These are phyloP conservation scores for Zea mays DNA, from an alignment of 176 grass and related monocot genomes.

Conservation along the genomic window DNA sequence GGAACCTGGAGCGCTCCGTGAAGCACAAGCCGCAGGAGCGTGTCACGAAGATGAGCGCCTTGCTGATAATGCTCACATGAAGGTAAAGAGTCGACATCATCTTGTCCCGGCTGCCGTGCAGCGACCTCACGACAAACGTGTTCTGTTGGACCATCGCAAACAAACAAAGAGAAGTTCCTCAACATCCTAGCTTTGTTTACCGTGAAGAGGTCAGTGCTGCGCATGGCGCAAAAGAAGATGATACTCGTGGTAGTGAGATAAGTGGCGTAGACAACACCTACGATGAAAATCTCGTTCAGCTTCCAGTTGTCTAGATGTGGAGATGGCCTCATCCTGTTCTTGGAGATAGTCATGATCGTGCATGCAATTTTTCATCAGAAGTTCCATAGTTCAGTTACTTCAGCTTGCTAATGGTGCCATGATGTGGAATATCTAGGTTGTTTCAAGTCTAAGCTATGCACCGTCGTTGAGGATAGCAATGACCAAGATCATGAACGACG, in stretches of 20 bases:
- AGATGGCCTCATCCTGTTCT: slow-evolving; percentile 89
- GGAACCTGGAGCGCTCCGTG: slow-evolving; percentile 60
- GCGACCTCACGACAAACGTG: slow-evolving; percentile 59
- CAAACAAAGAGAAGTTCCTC: no score
- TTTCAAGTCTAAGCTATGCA: slow-evolving; percentile 19
- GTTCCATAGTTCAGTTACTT: not conserved
- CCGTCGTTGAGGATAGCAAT: slow-evolving; percentile 98
- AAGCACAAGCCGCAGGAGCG: slow-evolving; percentile 69
- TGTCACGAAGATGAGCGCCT: slow-evolving; percentile 98
- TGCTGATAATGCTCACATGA: slow-evolving; percentile 96
- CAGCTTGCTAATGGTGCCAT: not conserved
- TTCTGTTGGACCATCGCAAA: slow-evolving; percentile 28
- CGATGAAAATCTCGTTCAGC: slow-evolving; percentile 85
- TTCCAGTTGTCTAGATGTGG: slow-evolving; percentile 97
- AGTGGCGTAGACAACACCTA: slow-evolving; percentile 75
- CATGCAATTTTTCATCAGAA: slow-evolving; percentile 33
- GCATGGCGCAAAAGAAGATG: slow-evolving; percentile 92
- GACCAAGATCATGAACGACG: slow-evolving; percentile 95
- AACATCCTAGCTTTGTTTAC: slow-evolving; percentile 23
- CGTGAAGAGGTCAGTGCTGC: slow-evolving; percentile 77
- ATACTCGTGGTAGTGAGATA: slow-evolving; percentile 89
- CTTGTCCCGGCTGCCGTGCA: slow-evolving; percentile 47
- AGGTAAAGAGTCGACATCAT: slow-evolving; percentile 95
- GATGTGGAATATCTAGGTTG: not conserved
- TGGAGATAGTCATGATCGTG: slow-evolving; percentile 98